Conservation (phyloP, 768 basidiomycete genomes). For the Naganishia kalamii region DNA sequence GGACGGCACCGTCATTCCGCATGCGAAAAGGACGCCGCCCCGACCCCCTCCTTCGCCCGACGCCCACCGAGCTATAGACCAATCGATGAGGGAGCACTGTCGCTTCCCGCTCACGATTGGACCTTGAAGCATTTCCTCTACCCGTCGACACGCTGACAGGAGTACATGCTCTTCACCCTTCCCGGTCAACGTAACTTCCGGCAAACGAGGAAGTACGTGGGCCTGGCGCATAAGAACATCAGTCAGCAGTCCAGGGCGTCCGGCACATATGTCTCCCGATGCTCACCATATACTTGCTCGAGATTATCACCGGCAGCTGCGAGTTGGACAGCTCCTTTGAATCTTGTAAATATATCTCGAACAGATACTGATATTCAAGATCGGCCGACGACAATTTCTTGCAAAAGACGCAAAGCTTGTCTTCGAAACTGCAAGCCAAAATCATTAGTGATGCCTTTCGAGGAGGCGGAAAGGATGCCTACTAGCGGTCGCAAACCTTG, state of each 20-base stretch:
- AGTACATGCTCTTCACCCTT: not conserved
- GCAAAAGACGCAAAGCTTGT: not conserved
- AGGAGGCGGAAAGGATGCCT: no score
- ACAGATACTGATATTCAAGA: slow-evolving; percentile 6
- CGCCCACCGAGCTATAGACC: not conserved
- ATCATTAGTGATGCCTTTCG: not conserved
- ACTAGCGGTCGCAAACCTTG: not conserved
- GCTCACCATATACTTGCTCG: slow-evolving; percentile 13
- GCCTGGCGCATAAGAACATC: not conserved
- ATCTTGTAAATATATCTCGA: slow-evolving; percentile 2
- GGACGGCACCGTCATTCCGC: not conserved
- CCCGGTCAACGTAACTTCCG: not conserved
- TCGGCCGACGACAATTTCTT: not conserved
- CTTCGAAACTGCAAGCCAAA: not conserved
- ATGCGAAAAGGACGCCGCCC: not conserved
- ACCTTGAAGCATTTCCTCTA: slow-evolving; percentile 2
- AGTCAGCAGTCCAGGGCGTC: not conserved
- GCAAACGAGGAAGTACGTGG: not conserved
- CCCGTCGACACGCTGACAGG: not conserved
- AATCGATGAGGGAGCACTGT: not conserved
- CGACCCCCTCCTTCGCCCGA: not conserved
- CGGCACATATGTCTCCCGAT: not conserved
- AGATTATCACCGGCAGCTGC: not conserved
- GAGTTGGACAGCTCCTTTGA: not conserved
- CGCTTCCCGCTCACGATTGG: not conserved